A percentile compares a stretch with the other conserved stretches of the same genome.
Evolutionary conservation across 768 basidiomycete genomes (phyloP).

Genomic region (Lactarius sp.): DNA sequence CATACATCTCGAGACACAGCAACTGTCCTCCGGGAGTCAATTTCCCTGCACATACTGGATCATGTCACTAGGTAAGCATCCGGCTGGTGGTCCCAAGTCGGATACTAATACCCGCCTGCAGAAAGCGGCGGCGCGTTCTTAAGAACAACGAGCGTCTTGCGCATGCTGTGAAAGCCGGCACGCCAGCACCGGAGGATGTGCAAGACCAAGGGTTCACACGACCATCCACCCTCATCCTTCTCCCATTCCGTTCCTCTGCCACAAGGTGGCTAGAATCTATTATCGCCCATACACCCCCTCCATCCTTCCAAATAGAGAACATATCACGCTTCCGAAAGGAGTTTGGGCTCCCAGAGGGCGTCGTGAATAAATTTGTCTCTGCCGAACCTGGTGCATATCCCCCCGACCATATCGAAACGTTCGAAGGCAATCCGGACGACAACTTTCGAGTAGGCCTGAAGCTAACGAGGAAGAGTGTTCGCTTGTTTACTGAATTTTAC

Average conservation of each 20-base stretch:
- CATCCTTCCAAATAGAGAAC: slow-evolving; percentile 83
- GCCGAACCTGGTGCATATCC: slow-evolving; percentile 78
- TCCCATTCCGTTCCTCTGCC: slow-evolving; percentile 90
- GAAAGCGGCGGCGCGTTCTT: slow-evolving; percentile 83
- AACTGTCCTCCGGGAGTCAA: slow-evolving; percentile 57
- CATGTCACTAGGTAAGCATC: slow-evolving; percentile 75
- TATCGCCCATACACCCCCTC: slow-evolving; percentile 65
- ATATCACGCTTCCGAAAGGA: slow-evolving; percentile 75
- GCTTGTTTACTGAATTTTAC: slow-evolving; percentile 89
- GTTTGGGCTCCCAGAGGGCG: slow-evolving; percentile 75
- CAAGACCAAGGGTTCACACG: slow-evolving; percentile 99
- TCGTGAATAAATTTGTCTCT: slow-evolving; percentile 71
- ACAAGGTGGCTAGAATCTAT: slow-evolving; percentile 78
- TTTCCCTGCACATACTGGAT: slow-evolving; percentile 77
- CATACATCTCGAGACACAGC: slow-evolving; percentile 62
- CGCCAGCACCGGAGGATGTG: slow-evolving; percentile 61
- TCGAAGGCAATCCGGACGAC: slow-evolving; percentile 96
- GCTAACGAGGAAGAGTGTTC: slow-evolving; percentile 86
- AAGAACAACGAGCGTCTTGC: slow-evolving; percentile 95
- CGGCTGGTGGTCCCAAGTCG: background rate
- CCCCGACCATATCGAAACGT: slow-evolving; percentile 84
- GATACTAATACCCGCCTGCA: slow-evolving; percentile 32
- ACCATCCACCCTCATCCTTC: slow-evolving; percentile 85
- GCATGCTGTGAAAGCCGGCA: slow-evolving; percentile 53
- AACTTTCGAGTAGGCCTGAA: slow-evolving; percentile 91